phyloP scores from a whole-genome alignment of 345 rosid species.

The Excoecaria agallocha region DNA sequence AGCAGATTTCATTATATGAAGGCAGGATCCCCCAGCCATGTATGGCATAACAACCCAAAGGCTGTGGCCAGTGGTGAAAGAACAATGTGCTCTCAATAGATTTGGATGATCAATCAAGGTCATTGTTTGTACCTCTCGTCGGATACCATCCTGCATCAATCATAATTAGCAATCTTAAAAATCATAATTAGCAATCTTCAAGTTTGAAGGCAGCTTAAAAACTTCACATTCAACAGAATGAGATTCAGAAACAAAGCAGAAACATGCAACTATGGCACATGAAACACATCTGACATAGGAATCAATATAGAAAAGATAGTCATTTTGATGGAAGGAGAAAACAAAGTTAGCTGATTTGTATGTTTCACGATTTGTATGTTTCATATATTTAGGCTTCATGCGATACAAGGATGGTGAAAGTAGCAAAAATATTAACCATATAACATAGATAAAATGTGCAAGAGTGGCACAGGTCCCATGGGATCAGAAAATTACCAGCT shows the following conservation, averaged over 20 bases:
- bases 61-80: conserved; percentile 70
- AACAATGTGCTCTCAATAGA: conserved; percentile 80
- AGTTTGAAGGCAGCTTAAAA: not conserved
- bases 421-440: not conserved
- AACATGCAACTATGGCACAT: conserved; percentile 6
- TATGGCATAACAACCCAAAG: conserved; percentile 99
- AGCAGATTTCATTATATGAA: conserved; percentile 86
- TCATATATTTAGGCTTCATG: not conserved
- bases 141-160: conserved; percentile 80
- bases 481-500: not conserved
- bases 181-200: no score
- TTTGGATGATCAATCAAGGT: conserved; percentile 84
- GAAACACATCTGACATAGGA: not conserved
- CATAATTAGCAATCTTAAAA: not conserved
- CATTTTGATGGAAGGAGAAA: not conserved
- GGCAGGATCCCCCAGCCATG: conserved; percentile 98
- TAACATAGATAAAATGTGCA: not conserved
- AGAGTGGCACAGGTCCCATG: not conserved
- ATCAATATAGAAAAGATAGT: no score
- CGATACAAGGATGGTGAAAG: not conserved
- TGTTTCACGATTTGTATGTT: not conserved
- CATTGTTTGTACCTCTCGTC: conserved; percentile 98
- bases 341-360: not conserved
- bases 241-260: conserved; percentile 4
- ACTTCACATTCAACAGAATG: not conserved